Evolutionary conservation across 306 rosid species (phyloP).

Genomic region (Oxytropis ochrocephala): DNA sequence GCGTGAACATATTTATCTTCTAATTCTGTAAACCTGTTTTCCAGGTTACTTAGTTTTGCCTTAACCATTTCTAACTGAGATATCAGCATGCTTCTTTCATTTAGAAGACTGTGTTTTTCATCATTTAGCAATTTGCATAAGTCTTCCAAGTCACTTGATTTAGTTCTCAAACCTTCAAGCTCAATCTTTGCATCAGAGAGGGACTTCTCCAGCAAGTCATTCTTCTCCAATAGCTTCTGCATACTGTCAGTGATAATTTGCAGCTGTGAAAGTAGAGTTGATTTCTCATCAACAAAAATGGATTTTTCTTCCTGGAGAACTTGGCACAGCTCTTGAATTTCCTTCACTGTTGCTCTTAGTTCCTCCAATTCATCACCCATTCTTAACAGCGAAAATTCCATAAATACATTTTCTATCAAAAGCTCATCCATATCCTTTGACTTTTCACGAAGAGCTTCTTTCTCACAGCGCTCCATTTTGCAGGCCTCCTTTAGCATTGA

Average conservation of each 20-base stretch:
- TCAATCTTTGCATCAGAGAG: slow-evolving; percentile 63
- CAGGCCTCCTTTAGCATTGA: slow-evolving; percentile 50
- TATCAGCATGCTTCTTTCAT: slow-evolving; percentile 61
- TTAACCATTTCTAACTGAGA: slow-evolving; percentile 60
- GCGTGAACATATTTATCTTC: slow-evolving; percentile 59
- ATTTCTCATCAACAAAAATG: slow-evolving; percentile 56
- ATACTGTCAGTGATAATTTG: slow-evolving; percentile 67
- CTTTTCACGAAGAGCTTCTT: slow-evolving; percentile 60
- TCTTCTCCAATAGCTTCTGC: slow-evolving; percentile 73
- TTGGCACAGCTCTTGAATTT: slow-evolving; percentile 55
- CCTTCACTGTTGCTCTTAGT: slow-evolving; percentile 40
- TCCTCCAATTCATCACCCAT: slow-evolving; percentile 56
- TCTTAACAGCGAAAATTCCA: slow-evolving; percentile 54
- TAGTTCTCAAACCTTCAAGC: slow-evolving; percentile 67
- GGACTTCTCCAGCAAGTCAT: slow-evolving; percentile 63
- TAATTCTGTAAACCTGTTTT: slow-evolving; percentile 44
- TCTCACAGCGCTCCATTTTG: slow-evolving; percentile 49
- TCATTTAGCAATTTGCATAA: slow-evolving; percentile 56
- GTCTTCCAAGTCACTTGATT: slow-evolving; percentile 65
- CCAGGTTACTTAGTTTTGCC: slow-evolving; percentile 58
- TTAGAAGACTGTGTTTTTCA: slow-evolving; percentile 64
- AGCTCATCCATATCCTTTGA: slow-evolving; percentile 55
- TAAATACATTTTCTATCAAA: slow-evolving; percentile 44
- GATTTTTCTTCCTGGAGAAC: slow-evolving; percentile 74
- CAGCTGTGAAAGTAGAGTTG: slow-evolving; percentile 61